Base-by-base conservation (phyloP, 768 basidiomycete species). In the Suillus alpinus region DNA sequence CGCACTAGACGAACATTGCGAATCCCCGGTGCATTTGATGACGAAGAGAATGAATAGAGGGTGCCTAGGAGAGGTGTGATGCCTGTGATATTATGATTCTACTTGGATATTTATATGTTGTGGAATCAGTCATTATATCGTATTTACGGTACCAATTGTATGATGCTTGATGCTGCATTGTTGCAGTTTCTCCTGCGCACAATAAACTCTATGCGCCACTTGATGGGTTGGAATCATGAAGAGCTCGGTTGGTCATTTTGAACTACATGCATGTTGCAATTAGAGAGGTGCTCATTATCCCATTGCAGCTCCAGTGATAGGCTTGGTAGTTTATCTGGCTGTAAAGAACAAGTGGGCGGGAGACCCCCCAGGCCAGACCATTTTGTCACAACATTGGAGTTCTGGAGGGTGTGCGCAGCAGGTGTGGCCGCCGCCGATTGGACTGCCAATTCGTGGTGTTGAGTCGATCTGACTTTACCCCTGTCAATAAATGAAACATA, bases 1-100 rank as follows among this genome's bases (percentile, higher is more conserved):
- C 71, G 62, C 53, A 40, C 39, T 20, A 12, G 41, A 36, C 62
- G 62, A 49, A 49, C 49, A 18, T 56, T 44, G 9, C 70, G 59
- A 55, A 46, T 75, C 57, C 72, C 70, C n/a, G 72, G 72, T 5
- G 68, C 68, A 18, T 72, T 69, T 41, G 70, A 63, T 50, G 61
- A 57, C 7, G 59, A 59, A 6, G 65, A 66, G 1, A 62, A 68
- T 0, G 66, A 68, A 9, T 63, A 61, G 62, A 61, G 29, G 60
- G 6, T 18, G 29, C 18, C 29, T 9, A 50, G 9, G 18, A 50
- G 9, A 50, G 46, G 18, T 18, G 29, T 4, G 16, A 50, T 18
- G 5, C 29, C 29, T 50, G 18, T n/a, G 10, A 50, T 32, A 31
- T 18, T 6, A 50, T 50, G 3, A 9, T 10, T 50, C 31, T 2